Percentiles rank a stretch among this genome's conserved stretches.
Evolutionary conservation across 2,329 filamentous ascomycete species (phyloP).

Genomic region (Phialophora expanda): DNA sequence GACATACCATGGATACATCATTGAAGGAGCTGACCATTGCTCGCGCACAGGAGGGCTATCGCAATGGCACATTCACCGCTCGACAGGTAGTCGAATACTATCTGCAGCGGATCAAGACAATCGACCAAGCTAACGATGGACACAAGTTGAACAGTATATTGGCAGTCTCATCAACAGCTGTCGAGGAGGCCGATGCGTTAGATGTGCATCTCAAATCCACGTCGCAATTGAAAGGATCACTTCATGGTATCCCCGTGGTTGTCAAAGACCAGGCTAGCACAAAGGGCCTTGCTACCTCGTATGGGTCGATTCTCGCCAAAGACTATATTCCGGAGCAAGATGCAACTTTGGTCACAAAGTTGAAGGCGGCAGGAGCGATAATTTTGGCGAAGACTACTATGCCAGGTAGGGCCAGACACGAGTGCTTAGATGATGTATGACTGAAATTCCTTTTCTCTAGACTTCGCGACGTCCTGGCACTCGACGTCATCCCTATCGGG

Average conservation of each 20-base stretch:
- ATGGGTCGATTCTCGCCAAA: constrained; percentile 57
- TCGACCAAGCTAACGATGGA: constrained; percentile 20
- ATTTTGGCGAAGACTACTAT: constrained; percentile 60
- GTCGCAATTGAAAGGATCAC: constrained; percentile 47
- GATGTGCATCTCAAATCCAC: constrained; percentile 50
- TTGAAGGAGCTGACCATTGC: constrained; percentile 22
- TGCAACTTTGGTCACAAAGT: constrained; percentile 56
- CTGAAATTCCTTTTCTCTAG: constrained; percentile 7
- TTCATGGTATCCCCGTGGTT: constrained; percentile 61
- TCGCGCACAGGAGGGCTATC: constrained; percentile 24
- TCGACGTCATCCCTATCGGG: constrained; percentile 66
- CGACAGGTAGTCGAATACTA: constrained; percentile 28
- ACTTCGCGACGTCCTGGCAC: constrained; percentile 63
- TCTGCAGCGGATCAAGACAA: constrained; percentile 19
- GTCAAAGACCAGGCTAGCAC: constrained; percentile 69
- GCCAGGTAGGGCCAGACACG: constrained; percentile 38
- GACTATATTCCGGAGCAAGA: constrained; percentile 53
- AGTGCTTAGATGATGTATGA: neutral
- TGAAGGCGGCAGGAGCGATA: constrained; percentile 58
- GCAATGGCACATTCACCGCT: constrained; percentile 17
- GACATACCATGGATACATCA: constrained; percentile 1
- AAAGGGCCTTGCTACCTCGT: constrained; percentile 61
- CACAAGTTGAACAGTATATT: constrained; percentile 27
- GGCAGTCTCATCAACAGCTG: constrained; percentile 56
- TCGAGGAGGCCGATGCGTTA: constrained; percentile 54